Conservation (phyloP, 2,329 filamentous ascomycete species). For the Colletotrichum sp. region DNA sequence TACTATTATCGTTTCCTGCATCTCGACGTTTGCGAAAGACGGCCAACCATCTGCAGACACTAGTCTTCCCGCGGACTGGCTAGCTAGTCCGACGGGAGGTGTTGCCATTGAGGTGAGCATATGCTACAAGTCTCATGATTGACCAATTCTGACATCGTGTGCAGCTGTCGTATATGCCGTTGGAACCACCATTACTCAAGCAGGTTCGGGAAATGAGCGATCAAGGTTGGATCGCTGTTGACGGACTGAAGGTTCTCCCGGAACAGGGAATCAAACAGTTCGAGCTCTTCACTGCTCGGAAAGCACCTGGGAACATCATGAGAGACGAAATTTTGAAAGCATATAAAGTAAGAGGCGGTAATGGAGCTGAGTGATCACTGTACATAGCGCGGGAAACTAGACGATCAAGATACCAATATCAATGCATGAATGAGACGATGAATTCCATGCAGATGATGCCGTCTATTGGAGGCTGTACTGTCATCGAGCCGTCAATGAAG, state of each 20-base stretch:
- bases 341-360: conserved; percentile 36
- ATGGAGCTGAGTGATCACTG: neutral
- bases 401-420: neutral
- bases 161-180: conserved; percentile 57
- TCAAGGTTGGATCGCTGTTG: conserved; percentile 74
- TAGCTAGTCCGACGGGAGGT: conserved; percentile 74
- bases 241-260: conserved; percentile 76
- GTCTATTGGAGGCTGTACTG: neutral
- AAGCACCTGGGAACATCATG: conserved; percentile 74
- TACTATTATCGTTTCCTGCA: conserved; percentile 78
- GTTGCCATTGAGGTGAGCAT: conserved; percentile 76
- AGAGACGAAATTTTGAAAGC: conserved; percentile 59
- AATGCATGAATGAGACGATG: neutral
- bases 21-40: conserved; percentile 71
- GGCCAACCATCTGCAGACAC: conserved; percentile 71
- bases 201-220: conserved; percentile 67
- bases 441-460: neutral
- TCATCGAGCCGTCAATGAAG: neutral
- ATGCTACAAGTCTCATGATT: neutral
- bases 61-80: conserved; percentile 71
- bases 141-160: neutral
- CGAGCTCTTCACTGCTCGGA: conserved; percentile 77
- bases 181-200: conserved; percentile 71
- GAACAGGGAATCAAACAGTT: conserved; percentile 85
- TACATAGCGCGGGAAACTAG: neutral